Evolutionary conservation across 164 flowering plant genomes (phyloP).

Genomic region (Macadamia integrifolia): DNA sequence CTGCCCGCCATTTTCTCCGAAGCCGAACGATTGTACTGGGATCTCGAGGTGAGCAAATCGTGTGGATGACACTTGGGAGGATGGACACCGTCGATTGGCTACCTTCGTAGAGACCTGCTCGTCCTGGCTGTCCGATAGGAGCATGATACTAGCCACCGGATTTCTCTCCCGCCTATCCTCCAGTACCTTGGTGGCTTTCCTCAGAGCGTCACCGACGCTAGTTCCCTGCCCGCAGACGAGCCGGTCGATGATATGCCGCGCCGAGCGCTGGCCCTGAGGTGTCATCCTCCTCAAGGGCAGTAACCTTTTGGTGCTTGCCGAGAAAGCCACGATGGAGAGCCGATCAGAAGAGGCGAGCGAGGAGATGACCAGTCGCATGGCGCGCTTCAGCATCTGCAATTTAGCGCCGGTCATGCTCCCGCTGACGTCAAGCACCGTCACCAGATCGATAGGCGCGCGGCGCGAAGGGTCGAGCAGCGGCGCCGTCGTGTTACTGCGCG

Average conservation of each 20-base stretch:
- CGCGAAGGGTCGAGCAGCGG: conserved; percentile 26
- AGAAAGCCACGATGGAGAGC: conserved; percentile 70
- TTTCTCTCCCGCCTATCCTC: conserved; percentile 89
- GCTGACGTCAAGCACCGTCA: conserved; percentile 68
- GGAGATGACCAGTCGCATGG: conserved; percentile 59
- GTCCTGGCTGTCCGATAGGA: conserved; percentile 81
- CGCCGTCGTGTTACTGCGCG: conserved; percentile 19
- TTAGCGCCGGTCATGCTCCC: conserved; percentile 42
- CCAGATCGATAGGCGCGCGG: conserved; percentile 79
- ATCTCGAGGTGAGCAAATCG: conserved; percentile 90
- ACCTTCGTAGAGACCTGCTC: conserved; percentile 21
- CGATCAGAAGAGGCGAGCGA: conserved; percentile 73
- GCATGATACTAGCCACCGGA: conserved; percentile 76
- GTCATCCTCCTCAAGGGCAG: conserved; percentile 75
- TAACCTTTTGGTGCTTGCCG: conserved; percentile 45
- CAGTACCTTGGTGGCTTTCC: conserved; percentile 70
- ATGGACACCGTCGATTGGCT: conserved; percentile 19
- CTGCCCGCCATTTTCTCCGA: conserved; percentile 31
- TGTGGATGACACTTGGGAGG: conserved; percentile 35
- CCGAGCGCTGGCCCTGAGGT: conserved; percentile 57
- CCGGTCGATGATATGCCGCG: conserved; percentile 63
- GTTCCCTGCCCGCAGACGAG: conserved; percentile 55
- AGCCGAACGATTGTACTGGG: conserved; percentile 60
- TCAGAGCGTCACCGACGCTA: conserved; percentile 62
- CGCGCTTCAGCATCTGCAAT: conserved; percentile 53